Conservation (phyloP, 441 rosid species). For the Mallotus repandus region DNA sequence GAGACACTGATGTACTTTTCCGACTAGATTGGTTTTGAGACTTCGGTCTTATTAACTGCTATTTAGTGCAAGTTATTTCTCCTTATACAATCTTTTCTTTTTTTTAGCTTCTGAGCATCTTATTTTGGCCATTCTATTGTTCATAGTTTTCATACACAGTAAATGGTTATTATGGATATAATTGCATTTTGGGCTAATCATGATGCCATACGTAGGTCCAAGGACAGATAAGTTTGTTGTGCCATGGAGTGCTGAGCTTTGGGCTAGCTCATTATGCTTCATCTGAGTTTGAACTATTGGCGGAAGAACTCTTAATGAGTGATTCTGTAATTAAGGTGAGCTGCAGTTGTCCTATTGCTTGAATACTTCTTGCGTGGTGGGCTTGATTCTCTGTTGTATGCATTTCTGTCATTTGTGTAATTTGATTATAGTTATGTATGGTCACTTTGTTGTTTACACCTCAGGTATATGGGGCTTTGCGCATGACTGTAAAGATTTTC, state of each 20-base stretch:
- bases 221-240: conserved; percentile 85
- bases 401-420: background rate
- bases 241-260: conserved; percentile 83
- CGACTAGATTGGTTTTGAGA: background rate
- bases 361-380: conserved; percentile 2
- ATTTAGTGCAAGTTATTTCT: background rate
- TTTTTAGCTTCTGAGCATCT: background rate
- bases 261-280: conserved; percentile 87
- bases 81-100: background rate
- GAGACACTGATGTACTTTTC: background rate
- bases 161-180: background rate
- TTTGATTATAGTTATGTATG: conserved; percentile 22
- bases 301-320: conserved; percentile 98
- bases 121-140: background rate
- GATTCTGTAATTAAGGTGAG: conserved; percentile 87
- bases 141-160: background rate
- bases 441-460: conserved; percentile 10
- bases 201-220: conserved; percentile 60
- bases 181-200: conserved; percentile 13
- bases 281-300: conserved; percentile 94
- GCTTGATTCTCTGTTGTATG: background rate
- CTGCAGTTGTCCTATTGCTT: conserved; percentile 6
- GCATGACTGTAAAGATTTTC: conserved; percentile 97
- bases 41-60: background rate
- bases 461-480: conserved; percentile 97